These are phyloP conservation scores for Diaporthe batatas DNA, from an alignment of 2,329 filamentous ascomycete genomes.

Conservation along the genomic window DNA sequence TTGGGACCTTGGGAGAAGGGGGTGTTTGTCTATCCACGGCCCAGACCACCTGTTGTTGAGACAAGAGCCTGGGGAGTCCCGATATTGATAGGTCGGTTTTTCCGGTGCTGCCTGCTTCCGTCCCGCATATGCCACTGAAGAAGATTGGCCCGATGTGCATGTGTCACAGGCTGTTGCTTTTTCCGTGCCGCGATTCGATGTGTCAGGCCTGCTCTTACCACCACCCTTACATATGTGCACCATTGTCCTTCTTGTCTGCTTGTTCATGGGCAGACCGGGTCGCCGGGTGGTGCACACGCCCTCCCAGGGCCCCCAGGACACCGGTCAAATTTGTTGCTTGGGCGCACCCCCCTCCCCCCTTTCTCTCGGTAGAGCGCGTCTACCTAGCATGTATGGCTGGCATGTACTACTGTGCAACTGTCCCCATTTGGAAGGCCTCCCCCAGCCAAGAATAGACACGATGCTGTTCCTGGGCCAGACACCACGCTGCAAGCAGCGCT, in stretches of 20 bases:
- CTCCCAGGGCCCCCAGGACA: neutral
- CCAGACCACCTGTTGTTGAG: slow-evolving; percentile 27
- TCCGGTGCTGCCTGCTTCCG: slow-evolving; percentile 31
- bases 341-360: neutral
- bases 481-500: neutral
- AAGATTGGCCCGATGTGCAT: slow-evolving; percentile 33
- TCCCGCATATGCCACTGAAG: slow-evolving; percentile 30
- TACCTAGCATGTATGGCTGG: too few relatives aligned
- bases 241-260: slow-evolving; percentile 22
- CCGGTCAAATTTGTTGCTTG: neutral
- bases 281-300: neutral
- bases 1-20: too few relatives aligned
- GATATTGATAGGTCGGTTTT: slow-evolving; percentile 32
- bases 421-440: slow-evolving; percentile 15
- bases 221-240: slow-evolving; percentile 18
- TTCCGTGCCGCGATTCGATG: slow-evolving; percentile 19
- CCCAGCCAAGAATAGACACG: slow-evolving; percentile 20
- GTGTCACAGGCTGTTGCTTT: slow-evolving; percentile 29
- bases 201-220: slow-evolving; percentile 3
- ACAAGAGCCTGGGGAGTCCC: slow-evolving; percentile 17
- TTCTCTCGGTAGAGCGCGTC: slow-evolving; percentile 8
- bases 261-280: slow-evolving; percentile 13
- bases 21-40: neutral
- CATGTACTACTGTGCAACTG: neutral
- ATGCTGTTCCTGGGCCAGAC: neutral